Evolutionary conservation across 2,329 filamentous ascomycete species (phyloP), one percentile per base, ranked within the genome.

Genomic region (Neonectria magnoliae): DNA sequence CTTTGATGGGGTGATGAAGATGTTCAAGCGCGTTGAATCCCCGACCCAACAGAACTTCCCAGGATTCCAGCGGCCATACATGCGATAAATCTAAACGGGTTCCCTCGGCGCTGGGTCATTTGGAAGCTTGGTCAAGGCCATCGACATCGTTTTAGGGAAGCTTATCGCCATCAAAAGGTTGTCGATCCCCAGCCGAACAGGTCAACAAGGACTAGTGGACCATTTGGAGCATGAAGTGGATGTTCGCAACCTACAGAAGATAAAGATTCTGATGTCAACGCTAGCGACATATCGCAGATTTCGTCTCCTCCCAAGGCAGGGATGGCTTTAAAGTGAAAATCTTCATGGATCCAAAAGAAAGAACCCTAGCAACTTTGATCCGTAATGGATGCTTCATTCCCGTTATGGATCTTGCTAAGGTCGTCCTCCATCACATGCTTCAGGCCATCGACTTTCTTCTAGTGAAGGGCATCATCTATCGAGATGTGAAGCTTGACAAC

Each of bases 401-500:
- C 3, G 38, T 41, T 9, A 16, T 4, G 3, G 16, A 18, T 16
- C 16, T 41, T 18, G n/a, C 38, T 8, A 18, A 9, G 1, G 16
- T 41, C n/a, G 16, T 8, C 16, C 55, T 57, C 18, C 16, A 64
- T 16, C 67, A 74, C 11, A 70, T 73, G 63, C 67, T 75, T 3
- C 65, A 67, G 50, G 72, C 69, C 0, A 44, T 75, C 3, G 69
- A 73, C 18, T 73, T 44, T 25, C 60, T 73, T 5, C 44, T 61
- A 7, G 33, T 16, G 1, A 42, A 66, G 11, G 51, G 60, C 25
- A 57, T 75, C 36, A 45, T 71, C 29, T 71, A 75, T 22, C 59
- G 69, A 29, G 71, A 74, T 42, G 36, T 74, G 14, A 73, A 74
- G 56, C 71, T 70, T 1, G 66, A 52, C 3, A 72, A 71, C 36